A percentile compares a stretch with the other conserved stretches of the same genome.
Evolutionary conservation across 139 green algal species (phyloP).

Genomic region (Chlamydomonas sp.): DNA sequence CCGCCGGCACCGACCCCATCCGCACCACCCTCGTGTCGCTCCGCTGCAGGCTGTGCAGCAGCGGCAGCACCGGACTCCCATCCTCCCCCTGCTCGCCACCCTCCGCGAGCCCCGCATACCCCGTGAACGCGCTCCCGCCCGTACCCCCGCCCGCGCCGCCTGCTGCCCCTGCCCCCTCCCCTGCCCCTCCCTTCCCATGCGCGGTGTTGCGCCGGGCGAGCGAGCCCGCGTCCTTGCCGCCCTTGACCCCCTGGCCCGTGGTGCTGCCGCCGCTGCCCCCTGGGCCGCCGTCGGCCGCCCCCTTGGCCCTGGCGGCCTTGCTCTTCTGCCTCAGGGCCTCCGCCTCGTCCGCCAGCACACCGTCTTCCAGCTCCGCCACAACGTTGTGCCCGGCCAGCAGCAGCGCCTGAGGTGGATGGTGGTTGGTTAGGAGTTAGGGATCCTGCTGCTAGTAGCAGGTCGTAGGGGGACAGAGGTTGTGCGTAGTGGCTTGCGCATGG

Average conservation of each 20-base stretch:
- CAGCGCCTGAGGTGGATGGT: neutral
- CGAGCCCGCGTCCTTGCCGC: too few species aligned
- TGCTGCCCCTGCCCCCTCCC: too few species aligned
- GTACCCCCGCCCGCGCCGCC: too few species aligned
- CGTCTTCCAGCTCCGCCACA: conserved; percentile 31
- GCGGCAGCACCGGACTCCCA: conserved; percentile 10
- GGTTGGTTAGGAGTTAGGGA: neutral
- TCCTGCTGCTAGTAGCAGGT: neutral
- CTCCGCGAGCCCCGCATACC: too few species aligned
- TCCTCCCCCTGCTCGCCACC: neutral
- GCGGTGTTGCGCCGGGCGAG: too few species aligned
- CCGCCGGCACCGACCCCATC: neutral
- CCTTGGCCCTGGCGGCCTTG: neutral
- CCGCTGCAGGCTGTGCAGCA: conserved; percentile 34
- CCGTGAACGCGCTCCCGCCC: too few species aligned
- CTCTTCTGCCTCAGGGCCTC: too few species aligned
- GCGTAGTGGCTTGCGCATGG: too few species aligned
- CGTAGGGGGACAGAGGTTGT: too few species aligned
- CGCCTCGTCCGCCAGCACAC: neutral
- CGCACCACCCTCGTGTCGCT: neutral
- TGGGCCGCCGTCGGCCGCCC: neutral
- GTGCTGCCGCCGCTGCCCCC: too few species aligned
- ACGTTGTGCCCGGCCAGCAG: conserved; percentile 27
- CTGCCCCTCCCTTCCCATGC: too few species aligned
- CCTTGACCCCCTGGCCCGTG: too few species aligned